Evolutionary conservation across 2,329 filamentous ascomycete genomes (phyloP).

Genomic region (Pseudomassariella vexata): DNA sequence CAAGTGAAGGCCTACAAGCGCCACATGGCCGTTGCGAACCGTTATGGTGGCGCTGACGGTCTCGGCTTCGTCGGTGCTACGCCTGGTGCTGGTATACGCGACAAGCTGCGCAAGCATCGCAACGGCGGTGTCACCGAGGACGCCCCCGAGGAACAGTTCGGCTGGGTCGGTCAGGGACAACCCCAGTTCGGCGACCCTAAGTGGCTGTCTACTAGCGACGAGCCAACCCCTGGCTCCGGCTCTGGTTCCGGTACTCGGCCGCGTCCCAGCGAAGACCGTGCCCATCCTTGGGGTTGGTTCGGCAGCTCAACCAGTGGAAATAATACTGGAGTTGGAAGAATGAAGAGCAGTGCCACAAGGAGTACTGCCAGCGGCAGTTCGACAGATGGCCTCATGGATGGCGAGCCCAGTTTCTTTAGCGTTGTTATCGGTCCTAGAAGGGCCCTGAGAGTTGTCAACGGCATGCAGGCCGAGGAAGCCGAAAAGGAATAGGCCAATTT

Average conservation of each 20-base stretch:
- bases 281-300: constrained; percentile 16
- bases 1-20: constrained; percentile 65
- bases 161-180: constrained; percentile 19
- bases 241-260: constrained; percentile 7
- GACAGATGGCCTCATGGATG: constrained; percentile 30
- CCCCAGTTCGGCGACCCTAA: constrained; percentile 15
- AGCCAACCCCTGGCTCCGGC: constrained; percentile 15
- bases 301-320: constrained; percentile 11
- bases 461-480: no score
- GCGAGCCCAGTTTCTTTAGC: constrained; percentile 66
- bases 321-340: constrained; percentile 13
- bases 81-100: constrained; percentile 10
- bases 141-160: constrained; percentile 17
- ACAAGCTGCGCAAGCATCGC: constrained; percentile 20
- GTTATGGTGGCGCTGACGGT: constrained; percentile 40
- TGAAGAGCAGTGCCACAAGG: constrained; percentile 26
- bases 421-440: constrained; percentile 63
- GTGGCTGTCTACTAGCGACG: constrained; percentile 11
- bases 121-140: constrained; percentile 3
- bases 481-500: no score
- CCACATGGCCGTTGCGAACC: constrained; percentile 61
- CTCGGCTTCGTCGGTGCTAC: constrained; percentile 24
- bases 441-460: constrained; percentile 65
- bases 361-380: constrained; percentile 29
- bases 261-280: constrained; percentile 21